These are phyloP conservation scores for Corynascus novoguineensis DNA, from an alignment of 495 filamentous ascomycete species.

Conservation along the genomic window DNA sequence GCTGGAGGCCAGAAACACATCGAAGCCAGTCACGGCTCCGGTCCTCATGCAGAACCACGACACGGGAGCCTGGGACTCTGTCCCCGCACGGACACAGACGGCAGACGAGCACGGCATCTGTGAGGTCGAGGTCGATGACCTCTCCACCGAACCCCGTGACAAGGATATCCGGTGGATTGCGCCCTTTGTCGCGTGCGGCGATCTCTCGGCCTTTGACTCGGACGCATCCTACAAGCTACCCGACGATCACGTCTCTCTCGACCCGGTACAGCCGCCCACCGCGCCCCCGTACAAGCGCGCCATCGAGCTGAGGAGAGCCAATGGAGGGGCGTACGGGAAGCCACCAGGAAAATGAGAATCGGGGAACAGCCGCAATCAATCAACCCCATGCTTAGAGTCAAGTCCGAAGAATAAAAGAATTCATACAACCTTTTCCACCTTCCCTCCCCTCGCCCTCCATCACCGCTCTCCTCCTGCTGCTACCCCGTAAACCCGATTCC, in stretches of 20 bases:
- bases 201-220: conserved; percentile 88
- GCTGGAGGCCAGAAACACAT: conserved; percentile 30
- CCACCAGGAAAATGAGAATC: conserved; percentile 8
- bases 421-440: background rate
- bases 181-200: conserved; percentile 91
- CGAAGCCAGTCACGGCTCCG: conserved; percentile 33
- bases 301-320: conserved; percentile 71
- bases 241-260: conserved; percentile 65
- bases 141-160: conserved; percentile 35
- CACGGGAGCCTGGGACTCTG: conserved; percentile 39
- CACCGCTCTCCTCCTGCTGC: background rate
- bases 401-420: background rate
- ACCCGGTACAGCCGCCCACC: conserved; percentile 93
- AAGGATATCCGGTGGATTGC: conserved; percentile 70
- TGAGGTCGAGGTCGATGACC: conserved; percentile 52
- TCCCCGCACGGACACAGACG: conserved; percentile 15
- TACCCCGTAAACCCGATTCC: background rate
- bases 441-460: background rate
- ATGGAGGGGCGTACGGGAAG: conserved; percentile 74
- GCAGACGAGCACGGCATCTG: conserved; percentile 53
- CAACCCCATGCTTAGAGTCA: background rate
- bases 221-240: conserved; percentile 90
- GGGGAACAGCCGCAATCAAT: no score
- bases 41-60: conserved; percentile 35
- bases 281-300: conserved; percentile 92